A percentile compares a stretch with the other conserved stretches of the same genome.
These are phyloP conservation scores for Aspergillus sp. DNA, from an alignment of 2,329 filamentous ascomycete species.

Conservation along the genomic window DNA sequence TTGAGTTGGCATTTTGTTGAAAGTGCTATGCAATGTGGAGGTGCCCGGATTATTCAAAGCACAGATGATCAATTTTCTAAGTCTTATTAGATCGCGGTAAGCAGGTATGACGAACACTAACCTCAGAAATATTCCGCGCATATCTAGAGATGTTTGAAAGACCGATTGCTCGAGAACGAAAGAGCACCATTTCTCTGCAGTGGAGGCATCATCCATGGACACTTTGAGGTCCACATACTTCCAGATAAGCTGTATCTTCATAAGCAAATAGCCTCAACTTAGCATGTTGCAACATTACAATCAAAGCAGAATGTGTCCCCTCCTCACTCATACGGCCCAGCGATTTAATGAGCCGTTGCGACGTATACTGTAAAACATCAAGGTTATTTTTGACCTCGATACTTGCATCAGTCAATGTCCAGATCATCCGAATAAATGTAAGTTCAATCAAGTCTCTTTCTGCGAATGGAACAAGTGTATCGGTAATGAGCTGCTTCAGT, in stretches of 20 bases:
- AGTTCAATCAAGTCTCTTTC: constrained; percentile 66
- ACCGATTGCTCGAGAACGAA: constrained; percentile 62
- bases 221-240: constrained; percentile 67
- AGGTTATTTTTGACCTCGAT: constrained; percentile 35
- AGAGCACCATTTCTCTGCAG: constrained; percentile 69
- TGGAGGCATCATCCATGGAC: constrained; percentile 51
- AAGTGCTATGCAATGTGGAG: constrained; percentile 54
- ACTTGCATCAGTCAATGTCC: constrained; percentile 58
- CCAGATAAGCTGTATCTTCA: constrained; percentile 67
- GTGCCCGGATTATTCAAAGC: constrained; percentile 60
- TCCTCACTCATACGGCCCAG: constrained; percentile 55
- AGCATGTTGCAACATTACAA: constrained; percentile 28
- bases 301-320: constrained; percentile 54
- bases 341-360: constrained; percentile 42
- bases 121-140: constrained; percentile 69
- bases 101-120: constrained; percentile 27
- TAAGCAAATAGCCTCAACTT: not conserved
- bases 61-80: constrained; percentile 72
- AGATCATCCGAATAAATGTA: constrained; percentile 65
- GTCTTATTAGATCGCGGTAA: not conserved
- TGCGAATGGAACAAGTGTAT: constrained; percentile 53
- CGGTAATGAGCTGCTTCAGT: constrained; percentile 64
- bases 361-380: constrained; percentile 22
- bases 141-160: constrained; percentile 66
- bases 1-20: constrained; percentile 58